Percentiles rank a stretch among this genome's conserved stretches.
Conservation (phyloP, 352 stramenopile species). For the Globisporangium lucens region DNA sequence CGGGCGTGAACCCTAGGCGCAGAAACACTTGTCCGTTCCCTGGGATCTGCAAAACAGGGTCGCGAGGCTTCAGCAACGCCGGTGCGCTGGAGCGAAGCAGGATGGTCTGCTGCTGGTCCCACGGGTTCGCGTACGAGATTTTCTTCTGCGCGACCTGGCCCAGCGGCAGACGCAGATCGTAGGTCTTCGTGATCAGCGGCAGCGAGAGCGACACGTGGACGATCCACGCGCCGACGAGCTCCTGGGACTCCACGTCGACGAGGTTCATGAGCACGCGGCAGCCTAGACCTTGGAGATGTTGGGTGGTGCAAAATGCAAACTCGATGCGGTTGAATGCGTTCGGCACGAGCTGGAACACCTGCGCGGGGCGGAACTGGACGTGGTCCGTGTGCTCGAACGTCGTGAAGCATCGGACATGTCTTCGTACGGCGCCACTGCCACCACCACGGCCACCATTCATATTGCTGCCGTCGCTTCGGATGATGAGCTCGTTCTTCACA, state of each 20-base stretch:
- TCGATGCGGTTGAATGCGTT: conserved; percentile 91
- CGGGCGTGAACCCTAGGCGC: conserved; percentile 40
- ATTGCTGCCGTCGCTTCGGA: conserved; percentile 71
- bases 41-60: conserved; percentile 53
- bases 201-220: conserved; percentile 66
- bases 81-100: conserved; percentile 81
- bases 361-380: conserved; percentile 71
- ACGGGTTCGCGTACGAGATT: conserved; percentile 92
- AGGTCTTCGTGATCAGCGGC: conserved; percentile 90
- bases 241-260: conserved; percentile 87
- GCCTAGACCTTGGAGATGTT: conserved; percentile 22
- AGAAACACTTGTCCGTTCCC: conserved; percentile 53
- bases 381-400: conserved; percentile 33
- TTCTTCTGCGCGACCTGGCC: conserved; percentile 83
- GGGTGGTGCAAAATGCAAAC: conserved; percentile 66
- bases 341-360: conserved; percentile 86
- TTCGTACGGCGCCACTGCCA: not conserved
- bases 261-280: conserved; percentile 72
- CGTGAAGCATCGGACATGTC: conserved; percentile 53
- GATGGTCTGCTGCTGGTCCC: conserved; percentile 82
- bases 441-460: not conserved
- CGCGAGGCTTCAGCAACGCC: conserved; percentile 63
- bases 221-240: conserved; percentile 90
- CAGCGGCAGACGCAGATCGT: conserved; percentile 78
- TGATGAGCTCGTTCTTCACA: conserved; percentile 85